phyloP scores from a whole-genome alignment of 2,329 filamentous ascomycete species.

The Salinomyces thailandicus region DNA sequence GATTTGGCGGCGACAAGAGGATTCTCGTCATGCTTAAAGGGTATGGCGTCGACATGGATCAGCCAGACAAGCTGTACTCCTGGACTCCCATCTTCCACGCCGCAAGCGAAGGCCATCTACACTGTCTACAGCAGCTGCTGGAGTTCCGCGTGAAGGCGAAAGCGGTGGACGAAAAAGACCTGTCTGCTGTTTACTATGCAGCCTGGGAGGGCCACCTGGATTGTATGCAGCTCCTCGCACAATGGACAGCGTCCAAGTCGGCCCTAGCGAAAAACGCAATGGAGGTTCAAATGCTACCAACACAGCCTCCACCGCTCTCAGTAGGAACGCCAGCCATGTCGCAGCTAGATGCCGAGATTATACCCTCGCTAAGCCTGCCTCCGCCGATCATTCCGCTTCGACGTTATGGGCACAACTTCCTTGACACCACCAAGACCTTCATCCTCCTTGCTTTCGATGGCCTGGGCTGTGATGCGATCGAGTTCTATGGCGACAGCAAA shows the following conservation, averaged over 20 bases:
- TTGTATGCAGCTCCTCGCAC: slow-evolving; percentile 80
- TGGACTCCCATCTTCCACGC: slow-evolving; percentile 97
- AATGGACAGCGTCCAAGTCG: slow-evolving; percentile 27
- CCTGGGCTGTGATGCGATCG: slow-evolving; percentile 59
- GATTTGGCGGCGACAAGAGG: slow-evolving; percentile 71
- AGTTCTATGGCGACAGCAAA: slow-evolving; percentile 96
- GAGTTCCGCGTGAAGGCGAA: slow-evolving; percentile 67
- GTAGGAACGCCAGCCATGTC: slow-evolving; percentile 14
- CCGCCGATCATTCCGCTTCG: slow-evolving; percentile 92
- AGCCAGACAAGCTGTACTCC: slow-evolving; percentile 89
- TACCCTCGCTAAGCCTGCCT: slow-evolving; percentile 81
- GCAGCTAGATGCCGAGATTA: slow-evolving; percentile 62
- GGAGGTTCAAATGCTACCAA: slow-evolving; percentile 27
- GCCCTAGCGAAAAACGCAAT: slow-evolving; percentile 8
- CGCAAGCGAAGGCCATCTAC: slow-evolving; percentile 88
- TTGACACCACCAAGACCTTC: slow-evolving; percentile 86
- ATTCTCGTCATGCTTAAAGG: slow-evolving; percentile 70
- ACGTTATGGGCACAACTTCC: slow-evolving; percentile 94
- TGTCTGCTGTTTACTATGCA: slow-evolving; percentile 95
- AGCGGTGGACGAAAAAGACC: slow-evolving; percentile 79
- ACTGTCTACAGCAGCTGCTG: slow-evolving; percentile 72
- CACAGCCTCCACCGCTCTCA: slow-evolving; percentile 46
- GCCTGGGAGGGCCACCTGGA: slow-evolving; percentile 94
- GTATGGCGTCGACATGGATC: slow-evolving; percentile 81
- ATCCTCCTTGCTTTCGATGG: slow-evolving; percentile 85